Evolutionary conservation across 345 rosid genomes (phyloP).

Genomic region (Turnera subulata): DNA sequence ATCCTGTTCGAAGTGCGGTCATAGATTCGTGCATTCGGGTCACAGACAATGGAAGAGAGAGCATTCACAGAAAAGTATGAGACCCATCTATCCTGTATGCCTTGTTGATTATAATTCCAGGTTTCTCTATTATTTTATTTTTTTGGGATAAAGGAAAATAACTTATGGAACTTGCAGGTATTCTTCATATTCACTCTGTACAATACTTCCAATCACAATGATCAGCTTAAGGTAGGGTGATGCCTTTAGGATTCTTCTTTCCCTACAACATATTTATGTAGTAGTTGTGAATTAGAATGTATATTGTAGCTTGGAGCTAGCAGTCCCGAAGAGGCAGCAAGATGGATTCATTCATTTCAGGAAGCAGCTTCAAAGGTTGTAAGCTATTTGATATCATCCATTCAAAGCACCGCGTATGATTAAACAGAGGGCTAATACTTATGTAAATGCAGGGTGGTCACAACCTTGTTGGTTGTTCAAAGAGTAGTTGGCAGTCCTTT

Average conservation of each 20-base stretch:
- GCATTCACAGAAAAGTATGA: conserved; percentile 81
- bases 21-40: conserved; percentile 89
- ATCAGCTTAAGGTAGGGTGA: conserved; percentile 86
- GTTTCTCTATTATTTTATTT: neutral
- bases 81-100: conserved; percentile 1
- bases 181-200: conserved; percentile 81
- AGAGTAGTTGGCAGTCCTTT: conserved; percentile 66
- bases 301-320: conserved; percentile 78
- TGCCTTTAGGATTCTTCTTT: conserved; percentile 10
- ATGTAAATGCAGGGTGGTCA: conserved; percentile 51
- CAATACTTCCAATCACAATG: conserved; percentile 81
- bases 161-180: conserved; percentile 47
- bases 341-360: conserved; percentile 83
- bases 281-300: conserved; percentile 24
- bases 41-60: conserved; percentile 89
- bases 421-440: conserved; percentile 20
- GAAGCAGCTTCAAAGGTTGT: conserved; percentile 75
- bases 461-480: conserved; percentile 45
- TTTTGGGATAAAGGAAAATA: conserved; percentile 4
- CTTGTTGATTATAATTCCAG: neutral
- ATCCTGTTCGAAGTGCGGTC: conserved; percentile 69
- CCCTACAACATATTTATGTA: conserved; percentile 16
- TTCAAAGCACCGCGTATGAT: neutral
- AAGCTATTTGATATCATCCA: conserved; percentile 9
- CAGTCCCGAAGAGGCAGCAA: conserved; percentile 94